phyloP scores from a whole-genome alignment of 1,284 basidiomycete species.

The Melampsora abietis-canadensis region DNA sequence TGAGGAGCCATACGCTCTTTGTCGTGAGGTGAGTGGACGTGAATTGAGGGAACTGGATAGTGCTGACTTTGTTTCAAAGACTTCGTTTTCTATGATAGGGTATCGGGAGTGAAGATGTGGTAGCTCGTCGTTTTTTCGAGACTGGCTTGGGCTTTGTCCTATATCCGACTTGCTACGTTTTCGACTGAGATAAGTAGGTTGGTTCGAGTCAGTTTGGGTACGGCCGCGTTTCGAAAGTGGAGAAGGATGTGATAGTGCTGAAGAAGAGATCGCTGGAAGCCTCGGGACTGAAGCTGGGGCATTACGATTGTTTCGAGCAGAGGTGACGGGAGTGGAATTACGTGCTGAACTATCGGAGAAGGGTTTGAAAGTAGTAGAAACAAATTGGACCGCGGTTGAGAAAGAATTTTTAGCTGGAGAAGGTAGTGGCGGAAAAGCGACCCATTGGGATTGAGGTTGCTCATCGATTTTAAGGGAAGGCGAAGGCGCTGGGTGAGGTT shows the following conservation, averaged over 20 bases:
- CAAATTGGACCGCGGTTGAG: constrained; percentile 37
- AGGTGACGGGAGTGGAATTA: too few species aligned
- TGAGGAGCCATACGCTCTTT: constrained; percentile 22
- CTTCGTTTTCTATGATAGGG: too few species aligned
- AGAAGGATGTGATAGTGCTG: not conserved
- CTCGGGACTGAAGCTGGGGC: too few species aligned
- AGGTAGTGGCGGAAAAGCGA: constrained; percentile 32
- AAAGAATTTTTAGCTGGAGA: constrained; percentile 6
- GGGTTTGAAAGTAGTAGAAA: constrained; percentile 28
- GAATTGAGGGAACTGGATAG: too few species aligned
- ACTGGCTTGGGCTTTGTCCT: constrained; percentile 1
- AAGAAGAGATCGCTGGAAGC: too few species aligned
- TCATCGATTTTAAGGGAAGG: too few species aligned
- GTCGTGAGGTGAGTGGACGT: not conserved
- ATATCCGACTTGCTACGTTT: constrained; percentile 39
- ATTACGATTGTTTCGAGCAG: too few species aligned
- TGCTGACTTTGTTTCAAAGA: too few species aligned
- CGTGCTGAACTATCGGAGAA: constrained; percentile 25
- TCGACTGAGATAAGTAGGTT: constrained; percentile 14
- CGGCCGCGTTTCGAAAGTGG: constrained; percentile 27
- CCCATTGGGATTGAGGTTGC: constrained; percentile 18
- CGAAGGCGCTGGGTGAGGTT: too few species aligned
- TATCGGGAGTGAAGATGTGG: too few species aligned
- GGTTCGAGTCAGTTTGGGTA: constrained; percentile 15
- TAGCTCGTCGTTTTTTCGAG: not conserved